Evolutionary conservation across 164 flowering plant genomes (phyloP), one percentile per base, ranked within the genome.

Genomic region (Piper longum): DNA sequence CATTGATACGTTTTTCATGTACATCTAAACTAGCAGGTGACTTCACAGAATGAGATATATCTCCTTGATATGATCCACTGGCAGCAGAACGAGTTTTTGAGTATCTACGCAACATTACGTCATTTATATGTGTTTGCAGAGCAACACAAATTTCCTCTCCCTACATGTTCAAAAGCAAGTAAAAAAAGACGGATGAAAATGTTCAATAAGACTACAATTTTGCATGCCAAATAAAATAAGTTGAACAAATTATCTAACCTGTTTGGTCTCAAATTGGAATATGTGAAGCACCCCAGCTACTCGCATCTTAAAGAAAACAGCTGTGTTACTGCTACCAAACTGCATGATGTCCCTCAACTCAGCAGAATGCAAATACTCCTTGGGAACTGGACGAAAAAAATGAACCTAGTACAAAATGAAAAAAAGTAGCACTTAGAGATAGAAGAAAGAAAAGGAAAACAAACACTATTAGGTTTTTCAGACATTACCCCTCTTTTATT

Each of bases 61-160:
- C 96, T 71, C 87, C 99, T 75, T 83, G 85, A 14, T 71, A 59
- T n/a, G 89, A 78, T 60, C 81, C 78, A 70, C 74, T 75, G 45
- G 85, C 81, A 72, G 74, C 63, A 65, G 98, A 73, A 12, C 95
- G 85, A n/a, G 95, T 95, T 69, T 91, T 95, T 17, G 99, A 91
- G 74, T 91, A 91, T 43, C 98, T 86, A 2, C 99, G 93, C 62
- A 95, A 70, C 99, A 95, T 91, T 60, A 95, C 99, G 75, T 95
- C 98, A 78, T 95, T 95, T 77, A 95, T 95, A 71, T 95, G 99
- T 62, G 99, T 91, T 76, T 95, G 99, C 71, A 95, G 89, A 66
- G 98, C 99, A 66, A 95, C 96, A 82, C 99, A 95, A 43, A 95
- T 85, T 74, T 95, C 99, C 75, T 95, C 99, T 59, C 99, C 99